These are phyloP conservation scores for Aristolochia fimbriata DNA, from an alignment of 164 flowering plant species.

Conservation along the genomic window DNA sequence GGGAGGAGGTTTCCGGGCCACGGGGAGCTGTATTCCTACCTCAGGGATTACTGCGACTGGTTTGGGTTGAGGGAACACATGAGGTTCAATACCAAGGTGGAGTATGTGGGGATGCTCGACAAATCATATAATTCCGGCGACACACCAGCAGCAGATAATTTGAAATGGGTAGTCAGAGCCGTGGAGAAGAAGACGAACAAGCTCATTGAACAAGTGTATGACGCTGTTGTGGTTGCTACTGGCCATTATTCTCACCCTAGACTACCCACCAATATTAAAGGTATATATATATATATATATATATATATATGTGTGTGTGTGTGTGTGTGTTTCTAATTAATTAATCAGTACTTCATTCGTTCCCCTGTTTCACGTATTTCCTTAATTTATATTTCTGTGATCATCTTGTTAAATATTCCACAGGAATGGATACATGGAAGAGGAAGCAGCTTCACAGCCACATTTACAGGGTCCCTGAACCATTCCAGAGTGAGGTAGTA, in stretches of 20 bases:
- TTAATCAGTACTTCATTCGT: neutral
- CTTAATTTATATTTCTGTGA: no score
- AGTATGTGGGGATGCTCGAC: slow-evolving; percentile 64
- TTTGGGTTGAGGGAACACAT: slow-evolving; percentile 69
- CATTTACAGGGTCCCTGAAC: slow-evolving; percentile 63
- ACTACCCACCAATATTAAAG: slow-evolving; percentile 72
- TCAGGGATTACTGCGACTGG: slow-evolving; percentile 54
- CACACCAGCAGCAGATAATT: no score
- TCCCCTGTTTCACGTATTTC: no score
- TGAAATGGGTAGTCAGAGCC: slow-evolving; percentile 67
- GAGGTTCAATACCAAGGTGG: slow-evolving; percentile 63
- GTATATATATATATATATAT: no score
- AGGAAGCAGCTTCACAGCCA: slow-evolving; percentile 87
- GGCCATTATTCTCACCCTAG: slow-evolving; percentile 86
- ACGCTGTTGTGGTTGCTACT: slow-evolving; percentile 85
- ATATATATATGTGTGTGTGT: no score
- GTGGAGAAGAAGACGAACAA: slow-evolving; percentile 21
- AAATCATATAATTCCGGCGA: no score
- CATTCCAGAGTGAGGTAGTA: slow-evolving; percentile 69
- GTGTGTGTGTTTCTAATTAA: no score
- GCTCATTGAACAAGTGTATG: slow-evolving; percentile 62
- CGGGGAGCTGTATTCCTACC: slow-evolving; percentile 49
- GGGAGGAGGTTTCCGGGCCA: slow-evolving; percentile 84
- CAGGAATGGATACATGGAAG: slow-evolving; percentile 84
- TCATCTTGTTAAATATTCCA: neutral